phyloP scores from a whole-genome alignment of 2,329 filamentous ascomycete genomes.

The Tolypocladium ovalisporum region DNA sequence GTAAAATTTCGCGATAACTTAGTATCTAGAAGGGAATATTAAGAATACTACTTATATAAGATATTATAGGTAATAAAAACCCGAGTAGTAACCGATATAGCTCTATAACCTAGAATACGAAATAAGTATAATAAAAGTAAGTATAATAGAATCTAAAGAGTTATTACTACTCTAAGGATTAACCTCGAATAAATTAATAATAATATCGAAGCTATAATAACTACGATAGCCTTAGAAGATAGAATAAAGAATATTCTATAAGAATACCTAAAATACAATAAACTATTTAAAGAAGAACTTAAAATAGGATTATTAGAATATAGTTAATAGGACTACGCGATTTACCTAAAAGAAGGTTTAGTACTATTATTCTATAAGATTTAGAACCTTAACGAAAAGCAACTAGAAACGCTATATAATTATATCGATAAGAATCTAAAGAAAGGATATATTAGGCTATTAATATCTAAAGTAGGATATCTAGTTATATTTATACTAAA shows the following conservation, averaged over 20 bases:
- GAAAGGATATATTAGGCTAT: slow-evolving; percentile 1
- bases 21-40: neutral
- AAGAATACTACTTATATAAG: neutral
- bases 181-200: neutral
- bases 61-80: neutral
- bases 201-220: neutral
- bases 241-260: neutral
- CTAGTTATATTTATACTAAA: slow-evolving; percentile 4
- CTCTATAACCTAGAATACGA: neutral
- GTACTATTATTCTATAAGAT: neutral
- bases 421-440: neutral
- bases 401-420: neutral
- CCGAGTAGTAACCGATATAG: neutral
- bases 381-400: slow-evolving; percentile 5
- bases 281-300: slow-evolving; percentile 4
- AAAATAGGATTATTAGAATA: slow-evolving; percentile 1
- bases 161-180: neutral
- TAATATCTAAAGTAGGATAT: slow-evolving; percentile 2
- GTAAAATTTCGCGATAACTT: neutral
- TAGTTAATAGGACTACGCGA: slow-evolving; percentile 4
- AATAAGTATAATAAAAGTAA: neutral
- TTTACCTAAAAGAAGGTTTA: slow-evolving; percentile 1
- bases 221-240: neutral
- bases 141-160: neutral
- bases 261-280: slow-evolving; percentile 5